Evolutionary conservation across 768 basidiomycete genomes (phyloP).

Genomic region (Fibroporia radiculosa): DNA sequence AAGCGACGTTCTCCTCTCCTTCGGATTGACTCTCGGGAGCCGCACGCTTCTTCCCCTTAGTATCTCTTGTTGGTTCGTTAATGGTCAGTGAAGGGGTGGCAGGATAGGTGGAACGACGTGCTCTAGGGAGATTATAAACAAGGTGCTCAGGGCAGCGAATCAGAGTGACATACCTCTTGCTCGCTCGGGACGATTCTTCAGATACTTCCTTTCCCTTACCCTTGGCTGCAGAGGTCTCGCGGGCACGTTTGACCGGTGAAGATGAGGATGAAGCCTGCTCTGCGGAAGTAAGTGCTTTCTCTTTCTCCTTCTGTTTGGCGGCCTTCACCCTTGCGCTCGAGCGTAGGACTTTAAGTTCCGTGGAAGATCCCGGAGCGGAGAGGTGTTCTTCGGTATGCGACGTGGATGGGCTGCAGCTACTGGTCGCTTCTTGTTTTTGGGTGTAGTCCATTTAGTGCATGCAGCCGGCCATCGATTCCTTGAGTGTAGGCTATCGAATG

Average conservation of each 20-base stretch:
- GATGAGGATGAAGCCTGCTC: conserved; percentile 38
- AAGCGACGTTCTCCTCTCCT: conserved; percentile 47
- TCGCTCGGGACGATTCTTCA: conserved; percentile 44
- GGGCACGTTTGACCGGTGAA: conserved; percentile 42
- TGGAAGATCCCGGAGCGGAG: conserved; percentile 27
- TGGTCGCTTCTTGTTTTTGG: conserved; percentile 70
- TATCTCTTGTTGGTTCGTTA: conserved; percentile 68
- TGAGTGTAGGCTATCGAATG: conserved; percentile 19
- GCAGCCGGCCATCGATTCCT: conserved; percentile 76
- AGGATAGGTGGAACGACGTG: conserved; percentile 49
- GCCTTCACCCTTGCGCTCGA: conserved; percentile 67
- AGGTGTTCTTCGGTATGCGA: conserved; percentile 32
- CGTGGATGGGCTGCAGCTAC: conserved; percentile 49
- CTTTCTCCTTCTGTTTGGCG: conserved; percentile 62
- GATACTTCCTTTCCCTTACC: conserved; percentile 55
- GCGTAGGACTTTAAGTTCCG: conserved; percentile 54
- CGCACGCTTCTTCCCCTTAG: conserved; percentile 92
- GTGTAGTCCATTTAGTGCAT: conserved; percentile 90
- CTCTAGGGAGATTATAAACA: conserved; percentile 32
- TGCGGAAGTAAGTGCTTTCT: conserved; percentile 42
- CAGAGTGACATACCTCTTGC: conserved; percentile 51
- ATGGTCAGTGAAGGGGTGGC: conserved; percentile 44
- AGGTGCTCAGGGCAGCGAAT: conserved; percentile 3
- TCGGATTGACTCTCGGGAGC: conserved; percentile 62
- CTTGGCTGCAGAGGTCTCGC: conserved; percentile 44